A percentile compares a stretch with the other conserved stretches of the same genome.
phyloP scores from a whole-genome alignment of 495 filamentous ascomycete species.

The Podospora pseudopauciseta region DNA sequence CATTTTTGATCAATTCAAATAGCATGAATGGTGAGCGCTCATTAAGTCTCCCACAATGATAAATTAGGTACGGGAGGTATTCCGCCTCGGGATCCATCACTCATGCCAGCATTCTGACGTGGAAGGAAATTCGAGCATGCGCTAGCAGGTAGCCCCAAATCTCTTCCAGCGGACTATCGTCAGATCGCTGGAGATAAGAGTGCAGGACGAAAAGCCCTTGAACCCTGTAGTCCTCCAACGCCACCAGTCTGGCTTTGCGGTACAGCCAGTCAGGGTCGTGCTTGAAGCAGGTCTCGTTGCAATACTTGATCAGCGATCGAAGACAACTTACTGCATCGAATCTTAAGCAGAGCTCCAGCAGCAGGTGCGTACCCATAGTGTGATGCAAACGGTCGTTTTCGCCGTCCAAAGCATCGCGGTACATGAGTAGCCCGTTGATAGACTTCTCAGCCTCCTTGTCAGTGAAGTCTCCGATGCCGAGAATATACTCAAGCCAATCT shows the following conservation, averaged over 20 bases:
- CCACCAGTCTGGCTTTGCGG: not conserved
- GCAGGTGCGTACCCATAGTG: not conserved
- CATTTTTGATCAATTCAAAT: not conserved
- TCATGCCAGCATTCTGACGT: not conserved
- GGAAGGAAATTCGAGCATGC: not conserved
- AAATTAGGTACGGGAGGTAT: not conserved
- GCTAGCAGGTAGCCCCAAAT: not conserved
- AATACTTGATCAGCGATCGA: not conserved
- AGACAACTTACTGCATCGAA: not conserved
- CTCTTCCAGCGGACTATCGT: not conserved
- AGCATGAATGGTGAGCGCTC: not conserved
- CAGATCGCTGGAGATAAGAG: not conserved
- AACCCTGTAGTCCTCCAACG: not conserved
- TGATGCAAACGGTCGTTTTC: not conserved
- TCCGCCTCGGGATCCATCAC: not conserved
- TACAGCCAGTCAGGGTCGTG: not conserved
- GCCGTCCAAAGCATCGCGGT: not conserved
- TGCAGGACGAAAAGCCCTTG: not conserved
- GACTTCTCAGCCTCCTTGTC: not conserved
- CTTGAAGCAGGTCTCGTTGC: not conserved
- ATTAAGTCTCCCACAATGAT: not conserved
- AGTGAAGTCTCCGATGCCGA: slow-evolving; percentile 8
- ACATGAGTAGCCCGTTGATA: not conserved
- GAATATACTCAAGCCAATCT: not conserved
- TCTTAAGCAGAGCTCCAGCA: slow-evolving; percentile 3